These are phyloP conservation scores for Candida xyloterini DNA, from an alignment of 805 yeast species.

Conservation along the genomic window DNA sequence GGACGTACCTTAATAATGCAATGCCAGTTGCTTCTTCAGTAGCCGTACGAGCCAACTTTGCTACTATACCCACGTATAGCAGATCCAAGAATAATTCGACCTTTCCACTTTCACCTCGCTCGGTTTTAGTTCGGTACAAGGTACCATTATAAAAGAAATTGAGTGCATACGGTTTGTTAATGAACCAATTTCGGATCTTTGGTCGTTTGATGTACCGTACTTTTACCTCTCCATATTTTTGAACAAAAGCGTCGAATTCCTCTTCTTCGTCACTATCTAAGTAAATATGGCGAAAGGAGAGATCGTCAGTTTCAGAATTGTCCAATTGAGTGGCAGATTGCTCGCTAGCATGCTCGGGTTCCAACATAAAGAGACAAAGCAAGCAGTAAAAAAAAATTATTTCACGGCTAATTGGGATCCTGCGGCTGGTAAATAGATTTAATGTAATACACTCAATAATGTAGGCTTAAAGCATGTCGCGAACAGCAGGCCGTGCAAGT, in stretches of 20 bases:
- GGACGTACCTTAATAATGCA: conserved; percentile 44
- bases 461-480: no score
- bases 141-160: conserved; percentile 59
- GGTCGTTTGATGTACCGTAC: conserved; percentile 47
- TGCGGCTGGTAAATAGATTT: no score
- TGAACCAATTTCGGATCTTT: conserved; percentile 29
- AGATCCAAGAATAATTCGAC: conserved; percentile 61
- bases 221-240: conserved; percentile 47
- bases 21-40: conserved; percentile 48
- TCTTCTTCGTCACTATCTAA: conserved; percentile 19
- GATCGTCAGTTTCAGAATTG: neutral
- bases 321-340: neutral
- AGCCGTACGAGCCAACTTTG: conserved; percentile 54
- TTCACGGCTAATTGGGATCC: no score
- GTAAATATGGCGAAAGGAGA: conserved; percentile 13
- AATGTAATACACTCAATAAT: no score
- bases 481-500: no score
- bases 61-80: conserved; percentile 61
- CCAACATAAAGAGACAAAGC: no score
- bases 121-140: conserved; percentile 52
- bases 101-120: conserved; percentile 45
- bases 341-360: no score
- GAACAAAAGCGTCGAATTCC: conserved; percentile 37
- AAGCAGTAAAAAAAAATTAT: no score
- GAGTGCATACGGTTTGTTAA: conserved; percentile 55